Evolutionary conservation across 306 rosid species (phyloP), one percentile per base, ranked within the genome.

Genomic region (Malus domestica): DNA sequence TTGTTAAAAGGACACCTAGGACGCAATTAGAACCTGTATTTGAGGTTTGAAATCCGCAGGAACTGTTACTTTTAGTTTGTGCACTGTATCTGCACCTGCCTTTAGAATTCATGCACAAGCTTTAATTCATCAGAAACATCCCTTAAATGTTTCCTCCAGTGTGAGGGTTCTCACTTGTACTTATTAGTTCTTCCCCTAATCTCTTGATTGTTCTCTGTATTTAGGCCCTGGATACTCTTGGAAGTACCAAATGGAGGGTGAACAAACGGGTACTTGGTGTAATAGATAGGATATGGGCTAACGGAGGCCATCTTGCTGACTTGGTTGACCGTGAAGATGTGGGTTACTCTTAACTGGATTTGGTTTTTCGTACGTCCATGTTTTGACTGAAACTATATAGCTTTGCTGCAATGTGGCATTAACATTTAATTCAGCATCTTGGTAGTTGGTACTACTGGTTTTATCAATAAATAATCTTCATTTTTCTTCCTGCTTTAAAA

Each of bases 171-270:
- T 77, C 44, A 27, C 25, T 44, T 76, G 33, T 45, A 68, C 11
- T 5, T 11, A 12, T 11, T 72, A 64, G 25, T 81, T 55, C 66
- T 76, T 83, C 74, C 27, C 74, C 70, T 79, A 84, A 81, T 85
- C 57, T 65, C 63, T 64, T 55, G 29, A 65, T 57, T 70, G 40
- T 88, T 76, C 32, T 70, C 49, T 79, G 30, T 49, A 15, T n/a
- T 15, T 80, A 95, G 99, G 97, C 99, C 46, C 90, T 95, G 65
- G 81, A 95, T 82, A 86, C 96, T 30, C 97, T 95, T 84, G 97
- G 99, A 72, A 81, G 51, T 75, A 95, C 97, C 79, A 90, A 88
- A 84, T 92, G 99, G 99, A 87, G 92, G 85, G 86, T 95, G 57
- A 92, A 92, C 84, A 89, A 79, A 81, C 85, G 90, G 85, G 83